A percentile compares a stretch with the other conserved stretches of the same genome.
Evolutionary conservation across 257 asterid genomes (phyloP).

Genomic region (Solanum piurae): DNA sequence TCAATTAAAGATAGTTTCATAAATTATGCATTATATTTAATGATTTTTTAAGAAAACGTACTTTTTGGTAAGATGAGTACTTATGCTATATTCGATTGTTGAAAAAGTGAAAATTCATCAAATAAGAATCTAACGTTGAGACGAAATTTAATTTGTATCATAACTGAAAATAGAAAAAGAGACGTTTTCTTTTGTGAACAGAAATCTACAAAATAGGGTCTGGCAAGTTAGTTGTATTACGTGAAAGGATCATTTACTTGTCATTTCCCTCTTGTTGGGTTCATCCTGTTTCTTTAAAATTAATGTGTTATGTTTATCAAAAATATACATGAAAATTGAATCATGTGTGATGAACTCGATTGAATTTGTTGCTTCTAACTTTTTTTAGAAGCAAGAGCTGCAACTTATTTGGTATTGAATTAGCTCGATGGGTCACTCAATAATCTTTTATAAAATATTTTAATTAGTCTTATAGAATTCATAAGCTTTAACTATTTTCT

Average conservation of each 20-base stretch:
- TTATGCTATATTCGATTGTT: not conserved
- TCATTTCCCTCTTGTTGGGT: not conserved
- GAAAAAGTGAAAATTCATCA: not conserved
- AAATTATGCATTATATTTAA: too few relatives aligned
- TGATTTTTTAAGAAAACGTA: too few relatives aligned
- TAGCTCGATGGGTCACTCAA: not conserved
- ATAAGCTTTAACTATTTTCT: too few relatives aligned
- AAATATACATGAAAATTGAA: too few relatives aligned
- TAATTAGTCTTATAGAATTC: too few relatives aligned
- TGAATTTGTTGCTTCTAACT: not conserved
- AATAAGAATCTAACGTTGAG: not conserved
- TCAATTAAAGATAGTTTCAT: too few relatives aligned
- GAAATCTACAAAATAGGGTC: not conserved
- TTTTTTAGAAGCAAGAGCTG: too few relatives aligned
- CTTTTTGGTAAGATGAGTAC: too few relatives aligned
- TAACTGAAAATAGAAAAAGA: not conserved
- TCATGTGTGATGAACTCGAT: not conserved
- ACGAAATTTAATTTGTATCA: not conserved
- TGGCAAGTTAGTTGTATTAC: not conserved
- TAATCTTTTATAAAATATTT: not conserved
- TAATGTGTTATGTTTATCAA: not conserved
- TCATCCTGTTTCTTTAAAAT: not conserved
- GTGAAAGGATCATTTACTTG: not conserved
- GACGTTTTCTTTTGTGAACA: not conserved
- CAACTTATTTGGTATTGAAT: not conserved